Conservation (phyloP, 768 basidiomycete species). For the Infundibulicybe gibba region DNA sequence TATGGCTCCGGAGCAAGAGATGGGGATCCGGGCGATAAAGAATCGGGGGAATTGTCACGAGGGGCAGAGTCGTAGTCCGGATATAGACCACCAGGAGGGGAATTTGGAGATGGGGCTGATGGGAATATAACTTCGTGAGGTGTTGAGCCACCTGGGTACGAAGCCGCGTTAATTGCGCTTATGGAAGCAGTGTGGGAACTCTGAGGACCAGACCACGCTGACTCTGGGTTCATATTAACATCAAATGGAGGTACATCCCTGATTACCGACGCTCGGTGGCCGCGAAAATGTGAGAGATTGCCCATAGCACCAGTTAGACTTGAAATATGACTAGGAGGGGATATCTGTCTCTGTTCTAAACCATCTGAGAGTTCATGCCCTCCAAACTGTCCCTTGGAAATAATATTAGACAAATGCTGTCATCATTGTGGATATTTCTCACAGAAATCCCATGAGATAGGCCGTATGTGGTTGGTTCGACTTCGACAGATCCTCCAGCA, state of each 20-base stretch:
- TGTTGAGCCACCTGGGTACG: no score
- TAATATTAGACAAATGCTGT: not conserved
- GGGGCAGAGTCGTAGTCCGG: constrained; percentile 20
- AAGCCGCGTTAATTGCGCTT: no score
- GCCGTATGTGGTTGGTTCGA: no score
- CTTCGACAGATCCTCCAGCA: no score
- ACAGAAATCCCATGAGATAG: no score
- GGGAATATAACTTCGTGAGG: no score
- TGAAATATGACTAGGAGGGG: constrained; percentile 43
- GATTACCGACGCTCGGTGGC: no score
- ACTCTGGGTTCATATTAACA: constrained; percentile 4
- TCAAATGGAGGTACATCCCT: constrained; percentile 1
- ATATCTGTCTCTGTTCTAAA: constrained; percentile 25
- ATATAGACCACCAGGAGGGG: constrained; percentile 15
- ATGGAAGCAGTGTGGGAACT: constrained; percentile 13
- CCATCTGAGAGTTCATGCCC: constrained; percentile 16
- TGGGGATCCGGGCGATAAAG: constrained; percentile 31
- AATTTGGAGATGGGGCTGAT: constrained; percentile 14
- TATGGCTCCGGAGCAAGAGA: constrained; percentile 9
- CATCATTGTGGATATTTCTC: not conserved
- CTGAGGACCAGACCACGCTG: constrained; percentile 14
- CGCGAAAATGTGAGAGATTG: constrained; percentile 28
- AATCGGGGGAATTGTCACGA: constrained; percentile 37
- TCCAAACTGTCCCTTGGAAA: constrained; percentile 25
- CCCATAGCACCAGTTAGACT: constrained; percentile 65